These are phyloP conservation scores for Globisporangium mamillatum DNA, from an alignment of 352 stramenopile genomes.

Conservation along the genomic window DNA sequence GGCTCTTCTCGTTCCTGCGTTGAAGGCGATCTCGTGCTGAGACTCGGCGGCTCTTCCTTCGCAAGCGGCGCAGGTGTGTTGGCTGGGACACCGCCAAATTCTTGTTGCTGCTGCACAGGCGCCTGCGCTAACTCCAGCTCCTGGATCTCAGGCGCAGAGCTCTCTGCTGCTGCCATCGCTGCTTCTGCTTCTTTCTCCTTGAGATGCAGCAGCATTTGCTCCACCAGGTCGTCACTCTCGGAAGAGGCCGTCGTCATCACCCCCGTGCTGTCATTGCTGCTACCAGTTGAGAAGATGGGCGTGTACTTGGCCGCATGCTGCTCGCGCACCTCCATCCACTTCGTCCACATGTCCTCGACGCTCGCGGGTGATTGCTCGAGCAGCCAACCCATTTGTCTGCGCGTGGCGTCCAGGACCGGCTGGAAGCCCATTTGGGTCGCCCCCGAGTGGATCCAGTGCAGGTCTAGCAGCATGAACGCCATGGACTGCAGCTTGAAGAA, in stretches of 20 bases:
- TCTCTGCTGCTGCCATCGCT: not conserved
- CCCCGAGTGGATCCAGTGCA: slow-evolving; percentile 79
- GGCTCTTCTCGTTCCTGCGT: not conserved
- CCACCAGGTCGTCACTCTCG: slow-evolving; percentile 18
- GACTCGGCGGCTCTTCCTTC: not conserved
- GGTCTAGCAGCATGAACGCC: slow-evolving; percentile 82
- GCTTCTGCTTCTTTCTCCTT: slow-evolving; percentile 14
- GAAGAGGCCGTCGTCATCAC: not conserved
- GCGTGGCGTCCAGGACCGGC: slow-evolving; percentile 70
- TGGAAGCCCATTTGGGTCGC: slow-evolving; percentile 86
- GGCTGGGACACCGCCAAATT: not conserved
- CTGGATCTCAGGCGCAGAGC: not conserved
- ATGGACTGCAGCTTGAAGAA: slow-evolving; percentile 81
- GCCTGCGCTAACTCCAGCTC: not conserved
- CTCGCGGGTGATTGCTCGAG: slow-evolving; percentile 66
- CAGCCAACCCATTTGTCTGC: slow-evolving; percentile 79
- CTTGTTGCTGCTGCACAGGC: not conserved
- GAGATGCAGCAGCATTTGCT: slow-evolving; percentile 19
- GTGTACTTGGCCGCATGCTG: slow-evolving; percentile 61
- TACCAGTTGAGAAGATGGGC: slow-evolving; percentile 21
- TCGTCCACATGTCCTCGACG: slow-evolving; percentile 85
- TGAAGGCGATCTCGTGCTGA: not conserved
- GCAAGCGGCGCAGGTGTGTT: not conserved
- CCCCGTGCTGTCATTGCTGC: not conserved
- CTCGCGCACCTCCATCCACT: slow-evolving; percentile 79